Conservation (phyloP, 768 basidiomycete genomes). For the Trametes punicea region DNA sequence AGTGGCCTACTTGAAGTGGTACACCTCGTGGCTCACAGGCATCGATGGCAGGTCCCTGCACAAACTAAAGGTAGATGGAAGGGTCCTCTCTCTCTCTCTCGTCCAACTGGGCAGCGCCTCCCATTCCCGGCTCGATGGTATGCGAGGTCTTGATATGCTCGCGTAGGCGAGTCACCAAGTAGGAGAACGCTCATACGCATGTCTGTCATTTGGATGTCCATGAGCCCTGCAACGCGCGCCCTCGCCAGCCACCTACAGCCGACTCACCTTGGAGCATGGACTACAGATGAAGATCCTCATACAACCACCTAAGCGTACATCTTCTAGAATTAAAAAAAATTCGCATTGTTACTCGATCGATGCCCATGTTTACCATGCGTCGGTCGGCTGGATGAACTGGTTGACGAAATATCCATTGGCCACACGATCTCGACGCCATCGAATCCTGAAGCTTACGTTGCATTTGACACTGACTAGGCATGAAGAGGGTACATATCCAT, state of each 20-base stretch:
- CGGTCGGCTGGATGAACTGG: constrained; percentile 42
- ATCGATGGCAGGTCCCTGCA: constrained; percentile 4
- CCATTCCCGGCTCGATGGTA: constrained; percentile 25
- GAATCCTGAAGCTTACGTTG: constrained; percentile 30
- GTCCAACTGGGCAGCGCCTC: background rate
- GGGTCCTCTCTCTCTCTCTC: no score
- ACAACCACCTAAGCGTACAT: constrained; percentile 38
- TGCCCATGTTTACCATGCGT: constrained; percentile 47
- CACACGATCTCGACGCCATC: constrained; percentile 25
- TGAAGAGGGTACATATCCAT: constrained; percentile 36
- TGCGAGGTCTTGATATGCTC: constrained; percentile 5
- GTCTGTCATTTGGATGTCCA: constrained; percentile 16
- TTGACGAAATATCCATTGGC: constrained; percentile 32
- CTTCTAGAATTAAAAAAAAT: constrained; percentile 40
- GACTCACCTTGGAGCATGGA: constrained; percentile 27
- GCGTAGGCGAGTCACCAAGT: constrained; percentile 24
- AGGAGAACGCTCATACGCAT: constrained; percentile 53
- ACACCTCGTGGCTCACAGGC: constrained; percentile 1
- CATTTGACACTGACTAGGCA: constrained; percentile 22
- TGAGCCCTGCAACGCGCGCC: background rate
- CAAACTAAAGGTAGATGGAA: constrained; percentile 15
- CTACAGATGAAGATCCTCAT: constrained; percentile 34
- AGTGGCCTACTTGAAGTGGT: constrained; percentile 1
- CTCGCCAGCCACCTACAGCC: background rate
- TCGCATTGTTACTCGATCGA: constrained; percentile 41